phyloP scores from a whole-genome alignment of 2,329 filamentous ascomycete species.

The Basipetospora chlamydospora region DNA sequence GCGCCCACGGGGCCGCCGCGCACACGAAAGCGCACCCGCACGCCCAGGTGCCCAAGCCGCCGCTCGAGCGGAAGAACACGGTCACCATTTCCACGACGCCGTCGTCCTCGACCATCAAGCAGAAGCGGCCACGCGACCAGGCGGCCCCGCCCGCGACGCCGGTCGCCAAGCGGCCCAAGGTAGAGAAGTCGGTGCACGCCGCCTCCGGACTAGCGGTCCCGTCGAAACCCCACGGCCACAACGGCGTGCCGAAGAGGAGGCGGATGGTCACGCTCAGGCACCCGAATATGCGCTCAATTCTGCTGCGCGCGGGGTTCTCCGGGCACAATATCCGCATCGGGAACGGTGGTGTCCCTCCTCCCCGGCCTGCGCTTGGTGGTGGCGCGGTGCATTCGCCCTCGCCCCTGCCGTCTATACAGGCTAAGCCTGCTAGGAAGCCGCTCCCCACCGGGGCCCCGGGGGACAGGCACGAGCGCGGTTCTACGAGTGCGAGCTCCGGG shows the following conservation, averaged over 20 bases:
- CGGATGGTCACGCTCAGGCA: slow-evolving; percentile 4
- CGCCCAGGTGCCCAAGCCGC: not conserved
- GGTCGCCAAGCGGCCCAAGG: slow-evolving; percentile 1
- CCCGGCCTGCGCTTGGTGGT: too few species aligned
- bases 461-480: too few species aligned
- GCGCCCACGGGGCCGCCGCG: too few species aligned
- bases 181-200: too few species aligned
- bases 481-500: too few species aligned
- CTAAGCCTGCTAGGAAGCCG: slow-evolving; percentile 22
- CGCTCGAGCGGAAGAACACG: slow-evolving; percentile 7
- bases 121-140: slow-evolving; percentile 3
- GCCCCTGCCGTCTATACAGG: slow-evolving; percentile 5
- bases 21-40: slow-evolving; percentile 2
- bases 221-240: not conserved
- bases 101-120: not conserved
- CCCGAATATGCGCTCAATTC: slow-evolving; percentile 4
- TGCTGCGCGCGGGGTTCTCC: too few species aligned
- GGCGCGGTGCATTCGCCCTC: not conserved
- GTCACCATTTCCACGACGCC: not conserved
- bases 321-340: too few species aligned
- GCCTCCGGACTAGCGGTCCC: too few species aligned
- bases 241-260: not conserved
- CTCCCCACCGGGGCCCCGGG: slow-evolving; percentile 15
- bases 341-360: too few species aligned
- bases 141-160: not conserved